These are phyloP conservation scores for Hypoxylon rickii DNA, from an alignment of 495 filamentous ascomycete genomes.

Conservation along the genomic window DNA sequence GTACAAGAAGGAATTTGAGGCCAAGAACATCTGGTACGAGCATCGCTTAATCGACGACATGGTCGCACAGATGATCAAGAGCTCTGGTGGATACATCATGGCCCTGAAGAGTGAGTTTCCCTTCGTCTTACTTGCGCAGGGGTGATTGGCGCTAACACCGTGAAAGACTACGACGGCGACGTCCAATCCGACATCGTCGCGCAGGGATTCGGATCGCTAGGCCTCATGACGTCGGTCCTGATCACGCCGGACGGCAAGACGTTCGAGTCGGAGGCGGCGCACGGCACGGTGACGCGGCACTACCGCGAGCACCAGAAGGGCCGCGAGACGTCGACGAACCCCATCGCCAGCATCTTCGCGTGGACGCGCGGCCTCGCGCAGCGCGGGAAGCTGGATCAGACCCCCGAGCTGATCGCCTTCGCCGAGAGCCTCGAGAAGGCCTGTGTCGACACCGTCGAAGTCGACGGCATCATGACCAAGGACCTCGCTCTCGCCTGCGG, in stretches of 20 bases:
- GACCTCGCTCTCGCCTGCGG: constrained; percentile 91
- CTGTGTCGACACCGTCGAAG: constrained; percentile 91
- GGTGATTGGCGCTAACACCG: constrained; percentile 4
- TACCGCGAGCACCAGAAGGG: constrained; percentile 99
- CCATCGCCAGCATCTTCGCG: constrained; percentile 97
- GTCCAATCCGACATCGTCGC: constrained; percentile 98
- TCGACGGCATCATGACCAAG: constrained; percentile 98
- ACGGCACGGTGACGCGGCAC: constrained; percentile 97
- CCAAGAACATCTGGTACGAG: constrained; percentile 96
- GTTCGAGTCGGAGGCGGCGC: constrained; percentile 96
- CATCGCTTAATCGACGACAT: constrained; percentile 99
- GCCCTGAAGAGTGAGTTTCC: constrained; percentile 84
- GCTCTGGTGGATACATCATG: constrained; percentile 91
- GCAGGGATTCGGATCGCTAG: constrained; percentile 96
- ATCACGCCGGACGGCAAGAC: constrained; percentile 94
- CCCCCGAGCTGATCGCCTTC: constrained; percentile 84
- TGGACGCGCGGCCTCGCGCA: constrained; percentile 97
- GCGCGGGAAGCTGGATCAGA: constrained; percentile 86
- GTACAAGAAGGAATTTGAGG: constrained; percentile 88
- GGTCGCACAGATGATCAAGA: constrained; percentile 99
- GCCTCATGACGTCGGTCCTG: constrained; percentile 97
- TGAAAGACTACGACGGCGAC: constrained; percentile 92
- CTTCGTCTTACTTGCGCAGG: too few relatives aligned
- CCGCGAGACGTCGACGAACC: constrained; percentile 95
- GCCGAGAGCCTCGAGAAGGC: constrained; percentile 91